Percentiles rank a stretch among this genome's conserved stretches.
phyloP scores from a whole-genome alignment of 306 rosid species.

The Prunus mume region DNA sequence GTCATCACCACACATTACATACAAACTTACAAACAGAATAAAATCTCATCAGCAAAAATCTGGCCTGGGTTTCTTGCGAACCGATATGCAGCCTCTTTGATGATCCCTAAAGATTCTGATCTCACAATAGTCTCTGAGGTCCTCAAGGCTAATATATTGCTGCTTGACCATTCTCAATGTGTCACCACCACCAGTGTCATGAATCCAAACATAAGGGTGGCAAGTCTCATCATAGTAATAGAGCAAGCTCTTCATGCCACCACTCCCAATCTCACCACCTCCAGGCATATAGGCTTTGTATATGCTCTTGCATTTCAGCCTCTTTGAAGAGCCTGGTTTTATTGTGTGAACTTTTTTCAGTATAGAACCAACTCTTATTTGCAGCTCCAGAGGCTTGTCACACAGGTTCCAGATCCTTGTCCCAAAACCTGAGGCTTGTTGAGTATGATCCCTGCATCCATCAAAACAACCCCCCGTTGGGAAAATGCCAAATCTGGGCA shows the following conservation, averaged over 20 bases:
- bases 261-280: constrained; percentile 28
- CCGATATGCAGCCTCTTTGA: constrained; percentile 73
- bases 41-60: constrained; percentile 58
- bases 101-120: constrained; percentile 90
- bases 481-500: constrained; percentile 40
- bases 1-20: constrained; percentile 20
- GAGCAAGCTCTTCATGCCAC: constrained; percentile 64
- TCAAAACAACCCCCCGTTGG: constrained; percentile 76
- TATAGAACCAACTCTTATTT: constrained; percentile 89
- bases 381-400: constrained; percentile 85
- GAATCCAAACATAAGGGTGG: constrained; percentile 92
- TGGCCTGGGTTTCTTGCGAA: constrained; percentile 73
- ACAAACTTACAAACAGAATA: constrained; percentile 1
- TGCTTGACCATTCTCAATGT: constrained; percentile 87
- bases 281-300: constrained; percentile 78
- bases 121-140: constrained; percentile 73
- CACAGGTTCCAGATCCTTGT: constrained; percentile 92
- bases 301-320: constrained; percentile 79
- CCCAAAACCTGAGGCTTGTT: constrained; percentile 60
- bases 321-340: constrained; percentile 84
- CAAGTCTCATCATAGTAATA: constrained; percentile 82
- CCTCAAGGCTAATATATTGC: constrained; percentile 87
- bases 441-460: constrained; percentile 65
- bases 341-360: constrained; percentile 73
- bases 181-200: constrained; percentile 70